Base-by-base conservation (phyloP, 306 rosid species). In the Glycine latifolia region DNA sequence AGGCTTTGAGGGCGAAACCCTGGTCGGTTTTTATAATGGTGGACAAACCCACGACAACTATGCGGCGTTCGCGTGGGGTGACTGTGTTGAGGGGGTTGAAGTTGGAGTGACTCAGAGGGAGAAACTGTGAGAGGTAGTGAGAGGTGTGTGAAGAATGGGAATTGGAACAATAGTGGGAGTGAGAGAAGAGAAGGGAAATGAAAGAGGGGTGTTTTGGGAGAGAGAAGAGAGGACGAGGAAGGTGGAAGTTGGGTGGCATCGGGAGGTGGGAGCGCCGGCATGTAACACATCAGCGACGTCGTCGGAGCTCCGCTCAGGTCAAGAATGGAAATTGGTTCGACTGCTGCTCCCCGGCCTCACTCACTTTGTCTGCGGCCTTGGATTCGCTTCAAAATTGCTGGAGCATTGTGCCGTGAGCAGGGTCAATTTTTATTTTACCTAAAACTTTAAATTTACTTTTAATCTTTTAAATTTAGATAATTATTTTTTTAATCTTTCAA, bases 121-220 rank as follows among this genome's bases (percentile, higher is more conserved):
- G 84, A 78, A 95, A 95, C 71, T 95, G 97, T 10, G 73, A 52
- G 8, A 91, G 50, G 68, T 87, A 90, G 78, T 86, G 81, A 43
- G 56, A 86, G 82, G 75, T 20, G 0, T 37, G 59, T 37, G 59
- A 83, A 80, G 66, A 47, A 0, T 37, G 4, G 58, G 78, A 73
- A 8, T 62, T 81, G 33, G 81, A 77, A 37, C 48, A 16, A 15
- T 4, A 12, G 14, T 7, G 8, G 4, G 37, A 73, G 72, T 17
- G 73, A 71, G 75, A 75, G 78, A 83, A 54, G 62, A 54, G 47
- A 49, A 78, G 39, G 53, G 71, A 6, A 20, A 26, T 44, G 8
- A 78, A 39, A 73, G 71, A 63, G 39, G 66, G 53, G 31, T 58
- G 61, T 12, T 65, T 78, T 39, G 58, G 39, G 8, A 78, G 87